A percentile compares a stretch with the other conserved stretches of the same genome.
Evolutionary conservation across 2,329 filamentous ascomycete genomes (phyloP).

Genomic region (Botryotinia narcissicola): DNA sequence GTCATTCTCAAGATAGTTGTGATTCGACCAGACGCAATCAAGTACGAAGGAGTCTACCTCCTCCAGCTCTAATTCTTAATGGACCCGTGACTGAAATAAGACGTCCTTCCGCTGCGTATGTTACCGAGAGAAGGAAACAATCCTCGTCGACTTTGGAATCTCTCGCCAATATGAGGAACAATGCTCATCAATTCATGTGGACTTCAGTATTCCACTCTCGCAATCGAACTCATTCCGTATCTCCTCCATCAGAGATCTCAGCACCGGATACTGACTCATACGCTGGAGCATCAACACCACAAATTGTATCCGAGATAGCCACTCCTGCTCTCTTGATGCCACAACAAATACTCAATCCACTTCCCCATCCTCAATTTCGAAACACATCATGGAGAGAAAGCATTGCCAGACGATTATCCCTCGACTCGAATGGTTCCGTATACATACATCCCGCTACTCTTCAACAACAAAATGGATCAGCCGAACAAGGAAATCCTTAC

Average conservation of each 20-base stretch:
- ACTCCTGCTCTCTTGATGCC: slow-evolving; percentile 5
- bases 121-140: slow-evolving; percentile 21
- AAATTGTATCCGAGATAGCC: slow-evolving; percentile 23
- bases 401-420: slow-evolving; percentile 28
- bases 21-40: slow-evolving; percentile 18
- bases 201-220: slow-evolving; percentile 29
- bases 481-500: slow-evolving; percentile 18
- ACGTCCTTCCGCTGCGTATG: slow-evolving; percentile 21
- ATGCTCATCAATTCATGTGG: slow-evolving; percentile 36
- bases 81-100: slow-evolving; percentile 34
- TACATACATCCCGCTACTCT: slow-evolving; percentile 26
- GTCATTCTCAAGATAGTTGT: slow-evolving; percentile 19
- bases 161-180: slow-evolving; percentile 20
- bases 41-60: slow-evolving; percentile 27
- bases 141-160: slow-evolving; percentile 28
- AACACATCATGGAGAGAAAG: slow-evolving; percentile 28
- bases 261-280: slow-evolving; percentile 29
- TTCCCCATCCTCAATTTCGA: slow-evolving; percentile 22
- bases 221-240: slow-evolving; percentile 20
- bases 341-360: neutral
- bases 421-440: slow-evolving; percentile 21
- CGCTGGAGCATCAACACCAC: slow-evolving; percentile 26
- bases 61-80: slow-evolving; percentile 31
- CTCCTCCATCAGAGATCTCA: slow-evolving; percentile 27
- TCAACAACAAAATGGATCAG: slow-evolving; percentile 25